phyloP scores from a whole-genome alignment of 1,284 basidiomycete genomes.

The Entoloma clypeatum region DNA sequence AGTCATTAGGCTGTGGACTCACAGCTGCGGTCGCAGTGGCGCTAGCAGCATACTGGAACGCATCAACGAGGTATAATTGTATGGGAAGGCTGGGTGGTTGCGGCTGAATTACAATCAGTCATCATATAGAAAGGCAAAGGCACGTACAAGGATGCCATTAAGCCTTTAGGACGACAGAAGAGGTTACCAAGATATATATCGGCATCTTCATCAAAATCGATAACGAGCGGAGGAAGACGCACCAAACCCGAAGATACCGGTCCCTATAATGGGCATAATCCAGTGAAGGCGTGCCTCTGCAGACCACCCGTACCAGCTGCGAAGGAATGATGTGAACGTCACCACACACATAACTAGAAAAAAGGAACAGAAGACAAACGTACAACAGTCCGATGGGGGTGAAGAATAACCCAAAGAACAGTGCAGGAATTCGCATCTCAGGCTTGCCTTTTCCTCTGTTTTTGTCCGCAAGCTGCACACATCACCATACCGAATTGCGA shows the following conservation, averaged over 20 bases:
- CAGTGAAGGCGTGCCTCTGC: conserved; percentile 45
- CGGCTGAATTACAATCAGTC: background rate
- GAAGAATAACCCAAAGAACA: conserved; percentile 67
- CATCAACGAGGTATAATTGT: conserved; percentile 58
- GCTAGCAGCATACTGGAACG: conserved; percentile 56
- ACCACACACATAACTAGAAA: too few relatives aligned
- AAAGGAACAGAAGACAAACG: conserved; percentile 23
- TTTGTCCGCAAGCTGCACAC: conserved; percentile 52
- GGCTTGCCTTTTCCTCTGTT: conserved; percentile 66
- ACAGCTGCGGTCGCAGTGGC: conserved; percentile 48
- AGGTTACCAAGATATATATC: background rate
- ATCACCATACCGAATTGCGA: too few relatives aligned
- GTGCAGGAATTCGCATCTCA: conserved; percentile 65
- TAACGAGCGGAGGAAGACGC: background rate
- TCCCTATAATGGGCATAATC: conserved; percentile 55
- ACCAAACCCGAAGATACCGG: conserved; percentile 31
- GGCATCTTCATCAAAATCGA: background rate
- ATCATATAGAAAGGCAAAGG: background rate
- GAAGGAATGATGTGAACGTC: conserved; percentile 12
- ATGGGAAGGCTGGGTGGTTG: conserved; percentile 45
- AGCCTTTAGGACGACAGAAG: conserved; percentile 34
- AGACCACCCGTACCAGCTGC: conserved; percentile 58
- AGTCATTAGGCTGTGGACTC: background rate
- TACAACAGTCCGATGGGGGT: conserved; percentile 71
- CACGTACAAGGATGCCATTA: conserved; percentile 48